These are phyloP conservation scores for Neonectria ditissima DNA, from an alignment of 2,329 filamentous ascomycete genomes.

Conservation along the genomic window DNA sequence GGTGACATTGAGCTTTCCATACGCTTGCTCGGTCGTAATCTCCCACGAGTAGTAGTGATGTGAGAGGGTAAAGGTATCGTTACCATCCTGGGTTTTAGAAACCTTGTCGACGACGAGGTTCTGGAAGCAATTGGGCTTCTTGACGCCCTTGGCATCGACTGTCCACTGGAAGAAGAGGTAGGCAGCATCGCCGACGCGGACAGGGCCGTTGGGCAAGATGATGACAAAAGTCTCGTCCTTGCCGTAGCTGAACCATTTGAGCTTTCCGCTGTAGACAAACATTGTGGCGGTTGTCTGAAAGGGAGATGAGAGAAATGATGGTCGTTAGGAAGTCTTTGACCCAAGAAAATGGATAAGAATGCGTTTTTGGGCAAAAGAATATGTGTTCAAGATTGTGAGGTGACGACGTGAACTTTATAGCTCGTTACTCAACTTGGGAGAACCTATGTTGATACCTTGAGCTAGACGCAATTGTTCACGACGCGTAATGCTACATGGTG, in stretches of 20 bases:
- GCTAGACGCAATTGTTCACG: neutral
- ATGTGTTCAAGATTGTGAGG: neutral
- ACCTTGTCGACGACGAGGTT: slow-evolving; percentile 23
- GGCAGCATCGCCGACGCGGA: slow-evolving; percentile 34
- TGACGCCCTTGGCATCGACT: slow-evolving; percentile 7
- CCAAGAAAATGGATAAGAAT: neutral
- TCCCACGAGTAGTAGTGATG: slow-evolving; percentile 23
- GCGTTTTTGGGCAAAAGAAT: neutral
- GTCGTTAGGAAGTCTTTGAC: neutral
- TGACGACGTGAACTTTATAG: neutral
- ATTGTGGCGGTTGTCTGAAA: slow-evolving; percentile 11
- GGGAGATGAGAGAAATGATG: neutral
- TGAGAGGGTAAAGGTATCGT: slow-evolving; percentile 27
- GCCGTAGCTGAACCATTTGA: slow-evolving; percentile 35
- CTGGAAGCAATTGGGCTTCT: slow-evolving; percentile 36
- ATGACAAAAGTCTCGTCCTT: slow-evolving; percentile 34
- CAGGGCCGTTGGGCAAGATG: slow-evolving; percentile 32
- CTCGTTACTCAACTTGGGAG: no score
- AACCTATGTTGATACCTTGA: neutral
- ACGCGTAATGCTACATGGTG: neutral
- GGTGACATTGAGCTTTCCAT: slow-evolving; percentile 26
- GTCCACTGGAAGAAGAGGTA: slow-evolving; percentile 42
- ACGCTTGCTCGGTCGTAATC: slow-evolving; percentile 27
- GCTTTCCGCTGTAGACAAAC: slow-evolving; percentile 38
- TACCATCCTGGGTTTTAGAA: slow-evolving; percentile 3